Percentiles rank a stretch among this genome's conserved stretches.
phyloP scores from a whole-genome alignment of 148 eudicot genomes.

The Vaccinium corymbosum region DNA sequence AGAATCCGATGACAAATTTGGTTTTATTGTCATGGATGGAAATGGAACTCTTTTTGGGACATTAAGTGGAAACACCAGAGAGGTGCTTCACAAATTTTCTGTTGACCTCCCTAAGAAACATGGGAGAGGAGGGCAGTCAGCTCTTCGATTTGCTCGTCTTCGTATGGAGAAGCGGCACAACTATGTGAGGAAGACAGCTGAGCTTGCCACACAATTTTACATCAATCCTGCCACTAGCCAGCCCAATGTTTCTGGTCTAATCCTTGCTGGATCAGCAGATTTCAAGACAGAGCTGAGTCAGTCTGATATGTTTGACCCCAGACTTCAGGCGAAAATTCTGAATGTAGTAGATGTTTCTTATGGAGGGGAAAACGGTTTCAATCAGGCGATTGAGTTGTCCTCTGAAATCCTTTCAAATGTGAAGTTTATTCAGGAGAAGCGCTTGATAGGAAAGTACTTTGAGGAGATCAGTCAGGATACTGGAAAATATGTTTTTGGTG shows the following conservation, averaged over 20 bases:
- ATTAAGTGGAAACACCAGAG: constrained; percentile 28
- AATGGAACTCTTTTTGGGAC: constrained; percentile 36
- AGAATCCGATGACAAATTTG: constrained; percentile 31
- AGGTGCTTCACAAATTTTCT: constrained; percentile 30
- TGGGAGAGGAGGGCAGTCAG: constrained; percentile 34
- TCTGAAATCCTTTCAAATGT: constrained; percentile 27
- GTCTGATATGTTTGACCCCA: constrained; percentile 32
- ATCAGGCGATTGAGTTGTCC: constrained; percentile 32
- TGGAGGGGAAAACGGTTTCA: constrained; percentile 32
- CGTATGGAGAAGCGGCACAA: constrained; percentile 36
- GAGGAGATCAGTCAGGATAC: constrained; percentile 33
- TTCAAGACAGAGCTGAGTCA: constrained; percentile 32
- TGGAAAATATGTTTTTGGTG: constrained; percentile 31
- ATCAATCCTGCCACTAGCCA: constrained; percentile 33
- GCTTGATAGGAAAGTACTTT: constrained; percentile 29
- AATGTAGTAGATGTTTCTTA: constrained; percentile 30
- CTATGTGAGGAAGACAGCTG: constrained; percentile 35
- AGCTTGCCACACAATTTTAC: constrained; percentile 27
- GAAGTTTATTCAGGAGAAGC: constrained; percentile 31
- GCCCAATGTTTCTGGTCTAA: constrained; percentile 30
- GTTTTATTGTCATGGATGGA: constrained; percentile 32
- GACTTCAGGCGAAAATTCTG: constrained; percentile 27
- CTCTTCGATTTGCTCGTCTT: constrained; percentile 32
- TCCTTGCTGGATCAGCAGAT: constrained; percentile 35
- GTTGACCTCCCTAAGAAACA: constrained; percentile 34